Conservation (phyloP, 2,329 filamentous ascomycete species). For the Blumeriella jaapii region DNA sequence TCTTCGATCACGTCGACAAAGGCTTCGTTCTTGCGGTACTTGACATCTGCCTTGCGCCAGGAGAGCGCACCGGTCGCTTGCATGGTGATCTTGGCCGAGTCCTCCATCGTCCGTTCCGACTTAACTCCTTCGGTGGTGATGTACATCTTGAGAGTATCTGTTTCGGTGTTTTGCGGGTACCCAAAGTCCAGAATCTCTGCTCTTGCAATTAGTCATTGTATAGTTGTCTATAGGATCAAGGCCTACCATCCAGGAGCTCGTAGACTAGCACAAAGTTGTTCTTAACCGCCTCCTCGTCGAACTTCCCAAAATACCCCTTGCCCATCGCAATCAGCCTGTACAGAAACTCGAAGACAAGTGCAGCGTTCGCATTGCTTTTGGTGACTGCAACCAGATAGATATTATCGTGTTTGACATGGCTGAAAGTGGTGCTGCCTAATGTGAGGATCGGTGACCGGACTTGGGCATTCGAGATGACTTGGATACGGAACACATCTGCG, state of each 20-base stretch:
- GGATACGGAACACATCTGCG: slow-evolving; percentile 98
- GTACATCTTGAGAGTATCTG: slow-evolving; percentile 98
- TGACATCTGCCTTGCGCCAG: slow-evolving; percentile 94
- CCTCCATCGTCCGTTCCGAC: slow-evolving; percentile 72
- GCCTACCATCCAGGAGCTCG: slow-evolving; percentile 79
- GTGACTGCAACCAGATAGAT: slow-evolving; percentile 96
- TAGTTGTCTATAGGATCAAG: background rate
- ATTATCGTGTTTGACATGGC: slow-evolving; percentile 99
- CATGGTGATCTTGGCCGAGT: slow-evolving; percentile 98
- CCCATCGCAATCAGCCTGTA: slow-evolving; percentile 85
- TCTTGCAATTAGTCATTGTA: slow-evolving; percentile 9
- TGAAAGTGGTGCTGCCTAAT: slow-evolving; percentile 94
- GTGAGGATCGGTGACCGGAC: slow-evolving; percentile 93
- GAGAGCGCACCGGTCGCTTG: slow-evolving; percentile 94
- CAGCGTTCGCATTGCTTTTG: slow-evolving; percentile 98
- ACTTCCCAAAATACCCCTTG: slow-evolving; percentile 95
- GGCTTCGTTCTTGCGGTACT: slow-evolving; percentile 98
- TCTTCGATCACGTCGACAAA: slow-evolving; percentile 99
- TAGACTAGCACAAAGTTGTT: slow-evolving; percentile 99
- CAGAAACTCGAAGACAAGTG: slow-evolving; percentile 94
- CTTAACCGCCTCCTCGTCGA: slow-evolving; percentile 98
- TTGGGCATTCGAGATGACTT: slow-evolving; percentile 87
- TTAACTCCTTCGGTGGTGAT: slow-evolving; percentile 99
- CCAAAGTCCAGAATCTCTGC: slow-evolving; percentile 96
- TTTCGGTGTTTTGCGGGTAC: slow-evolving; percentile 97